A percentile compares a stretch with the other conserved stretches of the same genome.
Conservation (phyloP, 345 rosid genomes). For the Chamaenerion angustifolium region DNA sequence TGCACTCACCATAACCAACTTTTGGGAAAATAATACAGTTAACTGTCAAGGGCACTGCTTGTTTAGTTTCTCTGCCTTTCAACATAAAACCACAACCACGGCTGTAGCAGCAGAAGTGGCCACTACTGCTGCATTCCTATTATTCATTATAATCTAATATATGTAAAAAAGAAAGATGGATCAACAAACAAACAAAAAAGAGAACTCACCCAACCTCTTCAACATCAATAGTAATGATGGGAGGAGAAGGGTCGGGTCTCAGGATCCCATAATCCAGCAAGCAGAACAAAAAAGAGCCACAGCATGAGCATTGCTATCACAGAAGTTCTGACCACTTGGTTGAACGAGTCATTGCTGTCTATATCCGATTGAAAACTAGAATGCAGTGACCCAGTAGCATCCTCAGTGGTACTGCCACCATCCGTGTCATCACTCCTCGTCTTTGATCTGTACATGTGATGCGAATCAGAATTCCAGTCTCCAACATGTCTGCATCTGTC, state of each 20-base stretch:
- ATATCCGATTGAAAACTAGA: constrained; percentile 14
- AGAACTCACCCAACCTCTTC: too few species aligned
- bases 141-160: too few species aligned
- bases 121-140: too few species aligned
- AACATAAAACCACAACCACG: too few species aligned
- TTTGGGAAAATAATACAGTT: too few species aligned
- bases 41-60: too few species aligned
- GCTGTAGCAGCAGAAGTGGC: too few species aligned
- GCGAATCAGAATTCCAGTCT: constrained; percentile 7
- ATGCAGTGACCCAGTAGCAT: constrained; percentile 5
- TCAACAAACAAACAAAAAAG: too few species aligned
- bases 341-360: constrained; percentile 24
- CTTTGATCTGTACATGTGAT: constrained; percentile 11
- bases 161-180: too few species aligned
- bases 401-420: constrained; percentile 15
- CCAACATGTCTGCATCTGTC: constrained; percentile 33
- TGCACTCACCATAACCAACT: too few species aligned
- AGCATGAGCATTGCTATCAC: constrained; percentile 53
- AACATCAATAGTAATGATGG: too few species aligned
- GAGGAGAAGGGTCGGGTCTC: constrained; percentile 34
- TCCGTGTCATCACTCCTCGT: constrained; percentile 11
- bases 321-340: constrained; percentile 43
- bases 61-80: too few species aligned
- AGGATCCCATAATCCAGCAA: constrained; percentile 46
- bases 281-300: constrained; percentile 38